Percentiles rank a stretch among this genome's conserved stretches.
Evolutionary conservation across 768 basidiomycete species (phyloP).

Genomic region (Leccinum broughii): DNA sequence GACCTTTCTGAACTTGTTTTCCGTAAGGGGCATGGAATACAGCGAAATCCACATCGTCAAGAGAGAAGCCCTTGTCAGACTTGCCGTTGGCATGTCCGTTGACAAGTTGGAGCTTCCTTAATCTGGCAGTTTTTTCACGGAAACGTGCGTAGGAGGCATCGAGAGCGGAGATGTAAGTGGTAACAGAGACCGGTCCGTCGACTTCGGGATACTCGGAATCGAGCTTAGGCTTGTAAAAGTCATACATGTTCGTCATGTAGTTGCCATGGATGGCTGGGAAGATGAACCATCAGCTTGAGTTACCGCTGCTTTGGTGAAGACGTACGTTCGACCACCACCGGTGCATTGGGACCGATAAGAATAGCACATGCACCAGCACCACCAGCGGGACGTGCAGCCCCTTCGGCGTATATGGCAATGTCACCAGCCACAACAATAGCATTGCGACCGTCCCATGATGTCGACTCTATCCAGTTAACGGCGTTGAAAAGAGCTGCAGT

Average conservation of each 20-base stretch:
- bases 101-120: slow-evolving; percentile 44
- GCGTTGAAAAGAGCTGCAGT: slow-evolving; percentile 99
- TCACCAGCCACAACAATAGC: slow-evolving; percentile 97
- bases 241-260: slow-evolving; percentile 97
- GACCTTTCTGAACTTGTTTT: slow-evolving; percentile 97
- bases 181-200: slow-evolving; percentile 94
- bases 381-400: slow-evolving; percentile 90
- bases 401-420: slow-evolving; percentile 98
- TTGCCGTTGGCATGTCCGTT: slow-evolving; percentile 27
- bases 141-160: slow-evolving; percentile 86
- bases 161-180: slow-evolving; percentile 91
- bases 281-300: slow-evolving; percentile 4
- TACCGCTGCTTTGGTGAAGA: slow-evolving; percentile 17
- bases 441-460: slow-evolving; percentile 96
- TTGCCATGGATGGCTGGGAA: slow-evolving; percentile 86
- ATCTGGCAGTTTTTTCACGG: slow-evolving; percentile 76
- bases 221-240: slow-evolving; percentile 98
- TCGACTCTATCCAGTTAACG: slow-evolving; percentile 96
- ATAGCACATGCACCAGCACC: slow-evolving; percentile 96
- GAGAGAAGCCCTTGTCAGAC: slow-evolving; percentile 53
- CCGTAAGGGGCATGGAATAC: slow-evolving; percentile 99
- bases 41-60: slow-evolving; percentile 86
- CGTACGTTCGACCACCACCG: slow-evolving; percentile 93
- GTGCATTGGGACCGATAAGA: slow-evolving; percentile 95
- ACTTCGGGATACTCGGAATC: slow-evolving; percentile 96